A percentile compares a stretch with the other conserved stretches of the same genome.
Conservation (phyloP, 2,329 filamentous ascomycete species). For the Ceratocystis colombiana region DNA sequence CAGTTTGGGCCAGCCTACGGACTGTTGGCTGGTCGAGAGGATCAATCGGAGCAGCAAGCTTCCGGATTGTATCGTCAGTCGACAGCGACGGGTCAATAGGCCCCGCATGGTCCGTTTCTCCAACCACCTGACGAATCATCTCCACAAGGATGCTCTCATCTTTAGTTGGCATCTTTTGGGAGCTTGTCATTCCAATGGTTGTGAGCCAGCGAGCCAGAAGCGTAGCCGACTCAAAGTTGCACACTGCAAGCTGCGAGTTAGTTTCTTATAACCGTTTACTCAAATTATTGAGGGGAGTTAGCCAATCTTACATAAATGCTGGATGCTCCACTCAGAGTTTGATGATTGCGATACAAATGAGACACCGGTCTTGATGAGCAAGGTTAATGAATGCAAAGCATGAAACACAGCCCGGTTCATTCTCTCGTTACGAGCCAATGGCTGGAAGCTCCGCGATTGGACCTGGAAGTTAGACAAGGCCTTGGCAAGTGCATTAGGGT, state of each 20-base stretch:
- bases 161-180: slow-evolving; percentile 40
- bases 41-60: slow-evolving; percentile 36
- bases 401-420: slow-evolving; percentile 57
- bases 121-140: slow-evolving; percentile 48
- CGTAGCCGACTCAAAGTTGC: slow-evolving; percentile 52
- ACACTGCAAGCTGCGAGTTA: slow-evolving; percentile 36
- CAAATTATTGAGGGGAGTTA: neutral
- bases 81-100: slow-evolving; percentile 48
- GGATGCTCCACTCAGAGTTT: slow-evolving; percentile 53
- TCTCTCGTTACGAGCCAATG: slow-evolving; percentile 48
- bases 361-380: slow-evolving; percentile 54
- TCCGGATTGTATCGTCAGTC: slow-evolving; percentile 29
- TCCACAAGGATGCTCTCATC: slow-evolving; percentile 48
- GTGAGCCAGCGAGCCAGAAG: slow-evolving; percentile 52
- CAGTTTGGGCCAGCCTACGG: slow-evolving; percentile 47
- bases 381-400: slow-evolving; percentile 57
- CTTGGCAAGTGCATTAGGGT: slow-evolving; percentile 51
- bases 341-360: slow-evolving; percentile 53
- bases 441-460: slow-evolving; percentile 24
- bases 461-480: slow-evolving; percentile 36
- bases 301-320: slow-evolving; percentile 44
- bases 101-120: slow-evolving; percentile 53
- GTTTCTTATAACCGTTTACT: neutral
- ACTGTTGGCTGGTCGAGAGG: slow-evolving; percentile 43
- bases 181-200: slow-evolving; percentile 44